Conservation (phyloP, 495 filamentous ascomycete species). For the Aspergillus kassunensis region DNA sequence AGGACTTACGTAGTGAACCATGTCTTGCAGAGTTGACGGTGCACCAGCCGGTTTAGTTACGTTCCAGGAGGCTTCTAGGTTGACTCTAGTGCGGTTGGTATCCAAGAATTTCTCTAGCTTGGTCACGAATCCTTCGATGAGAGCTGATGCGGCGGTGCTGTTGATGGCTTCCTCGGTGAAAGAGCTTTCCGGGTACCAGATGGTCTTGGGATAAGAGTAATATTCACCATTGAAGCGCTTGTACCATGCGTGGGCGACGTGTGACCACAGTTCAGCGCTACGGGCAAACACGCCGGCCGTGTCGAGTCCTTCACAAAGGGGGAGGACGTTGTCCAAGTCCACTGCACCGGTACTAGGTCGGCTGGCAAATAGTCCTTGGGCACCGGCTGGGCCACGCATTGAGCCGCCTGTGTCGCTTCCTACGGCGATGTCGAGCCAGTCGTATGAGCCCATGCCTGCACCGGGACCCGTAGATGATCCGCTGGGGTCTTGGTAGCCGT, state of each 20-base stretch:
- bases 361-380: slow-evolving; percentile 35
- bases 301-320: slow-evolving; percentile 41
- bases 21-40: slow-evolving; percentile 32
- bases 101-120: slow-evolving; percentile 39
- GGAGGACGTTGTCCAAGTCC: slow-evolving; percentile 33
- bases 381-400: slow-evolving; percentile 27
- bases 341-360: slow-evolving; percentile 26
- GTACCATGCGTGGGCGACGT: slow-evolving; percentile 43
- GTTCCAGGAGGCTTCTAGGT: slow-evolving; percentile 37
- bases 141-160: slow-evolving; percentile 23
- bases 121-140: slow-evolving; percentile 36
- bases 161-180: background rate
- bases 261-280: slow-evolving; percentile 43
- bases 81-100: slow-evolving; percentile 29
- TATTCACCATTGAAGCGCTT: slow-evolving; percentile 30
- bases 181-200: slow-evolving; percentile 11
- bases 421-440: slow-evolving; percentile 40
- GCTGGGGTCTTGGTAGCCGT: slow-evolving; percentile 37
- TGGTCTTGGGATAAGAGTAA: slow-evolving; percentile 23
- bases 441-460: slow-evolving; percentile 33
- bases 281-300: slow-evolving; percentile 48
- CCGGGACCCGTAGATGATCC: slow-evolving; percentile 32
- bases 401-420: slow-evolving; percentile 45
- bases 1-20: slow-evolving; percentile 2
- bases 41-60: slow-evolving; percentile 25